Evolutionary conservation across 345 rosid species (phyloP), one percentile per base, ranked within the genome.

Genomic region (Salix brachista): DNA sequence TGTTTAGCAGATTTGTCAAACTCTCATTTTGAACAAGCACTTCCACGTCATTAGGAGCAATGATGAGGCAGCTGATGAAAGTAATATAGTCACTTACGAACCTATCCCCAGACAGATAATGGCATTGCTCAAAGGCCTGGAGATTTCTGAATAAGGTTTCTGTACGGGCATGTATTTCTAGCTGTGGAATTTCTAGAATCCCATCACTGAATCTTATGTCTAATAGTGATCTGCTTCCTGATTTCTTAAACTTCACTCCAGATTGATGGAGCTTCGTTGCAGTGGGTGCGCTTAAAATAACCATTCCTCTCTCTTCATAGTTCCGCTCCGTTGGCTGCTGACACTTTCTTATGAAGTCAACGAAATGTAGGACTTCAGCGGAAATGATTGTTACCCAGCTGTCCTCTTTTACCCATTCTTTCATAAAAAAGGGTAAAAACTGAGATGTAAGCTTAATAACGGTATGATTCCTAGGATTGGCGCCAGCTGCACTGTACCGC

Each of bases 151-250:
- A 39, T 4, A 66, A 8, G 5, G 2, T 26, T 65, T 68, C 52
- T 1, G 77, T 23, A 0, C 16, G 0, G 1, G 9, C 30, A 0
- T 5, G 2, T 26, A 85, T 34, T 17, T 0, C 4, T 4, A 72
- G 6, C 0, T 4, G n/a, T 0, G 78, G 81, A 41, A 83, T 78
- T 66, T 80, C 50, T 14, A 80, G 74, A 17, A 62, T 32, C 21
- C 86, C 84, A 6, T 73, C 14, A 4, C 48, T 0, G 32, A 85
- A 83, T 0, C 19, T 64, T 14, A 83, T 52, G 9, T 78, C 76
- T 1, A 76, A 32, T 1, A 39, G 42, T 9, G 0, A 77, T 0
- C 4, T 13, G 58, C 3, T 23, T 7, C 13, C 21, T 36, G 8
- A 10, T 0, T 6, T 0, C 42, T 17, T 39, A 2, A 78, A 65